Base-by-base conservation (phyloP, 768 basidiomycete genomes). In the Imleria badia region DNA sequence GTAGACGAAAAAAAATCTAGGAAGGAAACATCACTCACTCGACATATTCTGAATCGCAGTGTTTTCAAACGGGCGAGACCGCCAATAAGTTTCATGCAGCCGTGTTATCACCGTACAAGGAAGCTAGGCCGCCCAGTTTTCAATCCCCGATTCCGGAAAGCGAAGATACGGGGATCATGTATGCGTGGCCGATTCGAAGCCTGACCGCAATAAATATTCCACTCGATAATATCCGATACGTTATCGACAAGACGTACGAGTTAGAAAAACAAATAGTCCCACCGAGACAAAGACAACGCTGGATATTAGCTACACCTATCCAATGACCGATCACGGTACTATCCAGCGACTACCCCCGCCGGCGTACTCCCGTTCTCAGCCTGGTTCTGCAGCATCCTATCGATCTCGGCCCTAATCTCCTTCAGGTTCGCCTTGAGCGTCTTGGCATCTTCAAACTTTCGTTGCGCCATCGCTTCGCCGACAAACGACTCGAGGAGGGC, bases 371-470 rank as follows among this genome's bases (percentile, higher is more conserved):
- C 45, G 26, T 55, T 57, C 29, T 55, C 58, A 8, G 64, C 60
- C 33, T 68, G 70, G 52, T 72, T 71, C 38, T 65, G 72, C 40
- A 87, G 44, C 56, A 94, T 77, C 65, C 79, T 83, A 58, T 85
- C 85, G 47, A 98, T 94, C 76, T 96, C 95, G 13, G 66, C 76
- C 59, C 87, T 78, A 52, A 99, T 91, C 74, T 98, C 96, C 43
- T 75, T 77, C 47, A 98, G 70, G 68, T 88, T 95, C 31, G 73
- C 68, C 66, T 90, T 86, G 57, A 99, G 75, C 5, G 88, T 89
- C 70, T 89, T 89, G 14, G 89, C 89, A 66, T 99, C 97, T 71
- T 98, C 96, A 59, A 98, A 98, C 73, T 98, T 98, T 40, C 96
- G 79, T 61, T 88, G 87, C 3, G 85, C 81, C 70, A 86, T 88